Evolutionary conservation across 768 basidiomycete genomes (phyloP), one percentile per base, ranked within the genome.

Genomic region (Mycena leptocephala): DNA sequence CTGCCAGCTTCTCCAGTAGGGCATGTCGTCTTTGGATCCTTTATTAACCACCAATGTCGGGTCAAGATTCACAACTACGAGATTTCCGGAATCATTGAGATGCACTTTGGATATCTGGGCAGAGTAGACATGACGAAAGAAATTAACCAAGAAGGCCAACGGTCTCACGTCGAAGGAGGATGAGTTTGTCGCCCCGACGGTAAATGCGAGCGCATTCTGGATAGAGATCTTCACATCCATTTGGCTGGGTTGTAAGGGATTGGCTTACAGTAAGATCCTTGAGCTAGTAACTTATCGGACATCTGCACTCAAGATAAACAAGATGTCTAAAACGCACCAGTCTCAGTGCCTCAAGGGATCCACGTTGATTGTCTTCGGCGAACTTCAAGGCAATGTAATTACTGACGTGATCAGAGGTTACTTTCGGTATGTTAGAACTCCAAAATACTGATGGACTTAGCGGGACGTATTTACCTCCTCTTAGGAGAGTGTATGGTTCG

Each of bases 1-100:
- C 35, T 76, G 75, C 75, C 75, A 76, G 30, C 70, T 66, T 35
- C 63, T 33, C 75, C 75, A 76, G 46, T 71, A 24, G 8, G 55
- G 63, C 69, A 76, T 72, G n/a, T 71, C 67, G 20, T 76, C 33
- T n/a, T 64, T 65, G 43, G 75, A 65, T 43, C 33, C 51, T 56
- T 64, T 28, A 3, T 70, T 70, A 3, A 16, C 69, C 22, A 35
- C 41, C 33, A 56, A 26, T 3, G 32, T 30, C 39, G 75, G 75
- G 6, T 76, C 75, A 1, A 76, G 63, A 26, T 76, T 48, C 11
- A 76, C 70, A 7, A 76, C 18, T 0, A 76, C 46, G 5, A 76
- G 4, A 22, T 61, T 65, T 41, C 70, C 75, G n/a, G 51, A 55
- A 26, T 66, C 75, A 24, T 76, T 76, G 11, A 76, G 55, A 58